These are phyloP conservation scores for Triadica sebifera DNA, from an alignment of 345 rosid species.

Conservation along the genomic window DNA sequence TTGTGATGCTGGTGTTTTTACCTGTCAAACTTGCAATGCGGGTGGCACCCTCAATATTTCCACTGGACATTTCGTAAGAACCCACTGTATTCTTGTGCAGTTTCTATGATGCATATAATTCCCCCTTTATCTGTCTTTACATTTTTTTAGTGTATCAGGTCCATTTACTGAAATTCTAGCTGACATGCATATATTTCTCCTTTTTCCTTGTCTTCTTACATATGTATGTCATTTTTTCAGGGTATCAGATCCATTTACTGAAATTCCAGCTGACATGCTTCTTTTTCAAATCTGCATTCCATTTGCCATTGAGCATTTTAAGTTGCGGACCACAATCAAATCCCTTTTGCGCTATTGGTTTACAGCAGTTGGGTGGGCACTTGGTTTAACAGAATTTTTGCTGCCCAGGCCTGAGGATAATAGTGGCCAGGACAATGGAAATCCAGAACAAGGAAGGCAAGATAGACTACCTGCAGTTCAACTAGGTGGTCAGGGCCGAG, in stretches of 20 bases:
- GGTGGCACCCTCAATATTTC: constrained; percentile 84
- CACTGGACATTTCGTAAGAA: constrained; percentile 86
- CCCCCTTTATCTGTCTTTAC: not conserved
- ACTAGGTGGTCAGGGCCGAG: constrained; percentile 63
- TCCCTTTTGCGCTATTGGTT: constrained; percentile 93
- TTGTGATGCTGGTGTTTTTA: constrained; percentile 95
- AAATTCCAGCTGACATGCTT: constrained; percentile 98
- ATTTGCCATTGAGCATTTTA: constrained; percentile 93
- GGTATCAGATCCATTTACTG: constrained; percentile 96
- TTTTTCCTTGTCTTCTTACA: constrained; percentile 17
- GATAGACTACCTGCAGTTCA: constrained; percentile 58
- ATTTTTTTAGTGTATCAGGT: no score
- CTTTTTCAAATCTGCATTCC: constrained; percentile 97
- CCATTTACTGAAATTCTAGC: no score
- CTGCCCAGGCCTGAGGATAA: constrained; percentile 80
- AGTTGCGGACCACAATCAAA: constrained; percentile 81
- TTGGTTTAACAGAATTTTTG: constrained; percentile 79
- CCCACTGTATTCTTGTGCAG: constrained; percentile 8
- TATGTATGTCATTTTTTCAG: constrained; percentile 37
- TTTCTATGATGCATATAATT: not conserved
- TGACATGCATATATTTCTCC: not conserved
- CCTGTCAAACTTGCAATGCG: constrained; percentile 96
- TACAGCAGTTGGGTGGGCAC: constrained; percentile 87
- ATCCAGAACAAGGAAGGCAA: constrained; percentile 70
- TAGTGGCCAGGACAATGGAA: constrained; percentile 70